A percentile compares a stretch with the other conserved stretches of the same genome.
Evolutionary conservation across 1,284 basidiomycete species (phyloP).

Genomic region (Rhizopogon parksii): DNA sequence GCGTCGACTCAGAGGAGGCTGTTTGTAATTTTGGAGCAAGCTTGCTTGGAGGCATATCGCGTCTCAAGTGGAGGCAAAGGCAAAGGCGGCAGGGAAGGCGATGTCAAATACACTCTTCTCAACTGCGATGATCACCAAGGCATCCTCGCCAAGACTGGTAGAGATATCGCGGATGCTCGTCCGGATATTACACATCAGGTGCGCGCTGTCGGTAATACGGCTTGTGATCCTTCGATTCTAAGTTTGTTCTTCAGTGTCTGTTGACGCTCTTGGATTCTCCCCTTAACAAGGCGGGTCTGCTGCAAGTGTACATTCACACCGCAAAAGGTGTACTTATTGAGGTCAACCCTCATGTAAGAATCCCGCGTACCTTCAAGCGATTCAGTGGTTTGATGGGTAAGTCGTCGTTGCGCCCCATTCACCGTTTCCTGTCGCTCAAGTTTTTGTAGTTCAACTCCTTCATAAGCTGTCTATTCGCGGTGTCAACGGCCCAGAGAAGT

Average conservation of each 20-base stretch:
- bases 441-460: slow-evolving; percentile 82
- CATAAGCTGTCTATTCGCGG: slow-evolving; percentile 95
- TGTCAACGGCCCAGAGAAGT: slow-evolving; percentile 93
- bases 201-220: slow-evolving; percentile 16
- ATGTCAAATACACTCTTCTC: slow-evolving; percentile 93
- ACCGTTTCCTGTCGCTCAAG: slow-evolving; percentile 3
- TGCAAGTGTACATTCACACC: slow-evolving; percentile 99
- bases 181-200: slow-evolving; percentile 99
- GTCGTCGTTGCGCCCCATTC: slow-evolving; percentile 23
- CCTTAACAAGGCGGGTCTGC: slow-evolving; percentile 92
- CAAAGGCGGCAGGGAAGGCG: slow-evolving; percentile 51
- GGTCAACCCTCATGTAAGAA: slow-evolving; percentile 96
- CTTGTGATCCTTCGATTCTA: slow-evolving; percentile 4
- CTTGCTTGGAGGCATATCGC: slow-evolving; percentile 93
- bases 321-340: slow-evolving; percentile 96
- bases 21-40: slow-evolving; percentile 89
- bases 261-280: slow-evolving; percentile 96
- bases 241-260: slow-evolving; percentile 60
- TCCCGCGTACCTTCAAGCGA: slow-evolving; percentile 97
- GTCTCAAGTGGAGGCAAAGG: slow-evolving; percentile 59
- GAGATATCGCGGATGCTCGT: slow-evolving; percentile 96
- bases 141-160: slow-evolving; percentile 93
- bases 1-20: slow-evolving; percentile 63
- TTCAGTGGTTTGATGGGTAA: slow-evolving; percentile 97
- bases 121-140: slow-evolving; percentile 99